Base-by-base conservation (phyloP, 2,329 filamentous ascomycete species). In the Acephala macrosclerotiorum region DNA sequence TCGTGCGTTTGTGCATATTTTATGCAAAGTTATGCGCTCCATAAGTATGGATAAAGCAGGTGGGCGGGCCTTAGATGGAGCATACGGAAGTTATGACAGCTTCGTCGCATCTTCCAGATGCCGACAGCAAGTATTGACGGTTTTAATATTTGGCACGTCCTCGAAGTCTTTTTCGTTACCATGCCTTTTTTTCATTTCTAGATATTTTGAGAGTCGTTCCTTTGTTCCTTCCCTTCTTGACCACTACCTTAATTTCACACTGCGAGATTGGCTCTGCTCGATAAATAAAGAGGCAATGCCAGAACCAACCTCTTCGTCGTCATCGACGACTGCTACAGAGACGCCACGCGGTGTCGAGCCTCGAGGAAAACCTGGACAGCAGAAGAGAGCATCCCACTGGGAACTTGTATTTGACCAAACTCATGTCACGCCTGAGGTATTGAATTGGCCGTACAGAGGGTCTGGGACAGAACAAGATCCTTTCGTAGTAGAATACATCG, bases 371-470 rank as follows among this genome's bases (percentile, higher is more conserved):
- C 26, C 33, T 12, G 16, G 36, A 11, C 55, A 22, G 1, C 68
- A 64, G 57, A 66, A 71, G 42, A 67, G 59, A 22, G 67, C 70
- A 25, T 53, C 67, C 18, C 72, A 78, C 71, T 83, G 78, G 77
- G 75, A 79, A 49, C 71, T 83, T 58, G 79, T 85, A 20, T 65
- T 77, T 20, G 79, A 84, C 66, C 82, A 83, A 66, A 80, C 79
- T 33, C 77, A 77, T 35, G 75, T 85, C 55, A 84, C 81, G 0
- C 76, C 78, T 53, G 78, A 82, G 60, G 77, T 85, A 3, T 71
- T 82, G 51, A 76, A 80, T 16, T 78, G 81, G 70, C 73, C 76
- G 6, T 78, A 78, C 61, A 69, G 74, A 45, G 80, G 80, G 22
- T 76, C 75, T 0, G 80, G 80, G 0, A 82, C 79, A 0, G 75